phyloP scores from a whole-genome alignment of 1,139 yeast species.

The Saccharomyces pastorianus region DNA sequence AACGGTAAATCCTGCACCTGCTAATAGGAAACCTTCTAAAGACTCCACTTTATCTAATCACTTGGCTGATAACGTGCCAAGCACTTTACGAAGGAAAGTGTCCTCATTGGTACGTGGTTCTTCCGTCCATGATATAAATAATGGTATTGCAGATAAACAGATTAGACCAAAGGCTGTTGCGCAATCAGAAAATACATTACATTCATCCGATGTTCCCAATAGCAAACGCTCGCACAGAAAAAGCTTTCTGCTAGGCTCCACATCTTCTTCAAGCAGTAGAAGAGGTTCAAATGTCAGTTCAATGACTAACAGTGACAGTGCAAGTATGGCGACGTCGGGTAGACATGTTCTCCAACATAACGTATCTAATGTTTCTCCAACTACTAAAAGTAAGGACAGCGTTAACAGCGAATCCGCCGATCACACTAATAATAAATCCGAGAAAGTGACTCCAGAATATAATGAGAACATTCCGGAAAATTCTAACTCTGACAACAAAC shows the following conservation, averaged over 20 bases:
- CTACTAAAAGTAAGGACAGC: background rate
- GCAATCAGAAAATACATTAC: background rate
- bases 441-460: background rate
- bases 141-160: background rate
- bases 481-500: background rate
- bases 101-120: conserved; percentile 3
- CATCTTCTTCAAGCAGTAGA: conserved; percentile 10
- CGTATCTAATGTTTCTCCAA: background rate
- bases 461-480: background rate
- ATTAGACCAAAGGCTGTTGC: background rate
- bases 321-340: background rate
- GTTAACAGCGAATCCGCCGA: background rate
- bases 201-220: background rate
- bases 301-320: conserved; percentile 4
- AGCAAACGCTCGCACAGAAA: background rate
- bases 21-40: conserved; percentile 1
- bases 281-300: conserved; percentile 14
- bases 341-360: conserved; percentile 1
- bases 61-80: conserved; percentile 2
- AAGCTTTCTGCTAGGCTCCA: background rate
- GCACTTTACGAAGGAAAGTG: conserved; percentile 2
- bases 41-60: background rate
- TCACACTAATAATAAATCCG: background rate
- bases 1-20: background rate
- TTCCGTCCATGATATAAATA: background rate